These are phyloP conservation scores for Nitzschia sp. DNA, from an alignment of 108 stramenopile genomes.

Conservation along the genomic window DNA sequence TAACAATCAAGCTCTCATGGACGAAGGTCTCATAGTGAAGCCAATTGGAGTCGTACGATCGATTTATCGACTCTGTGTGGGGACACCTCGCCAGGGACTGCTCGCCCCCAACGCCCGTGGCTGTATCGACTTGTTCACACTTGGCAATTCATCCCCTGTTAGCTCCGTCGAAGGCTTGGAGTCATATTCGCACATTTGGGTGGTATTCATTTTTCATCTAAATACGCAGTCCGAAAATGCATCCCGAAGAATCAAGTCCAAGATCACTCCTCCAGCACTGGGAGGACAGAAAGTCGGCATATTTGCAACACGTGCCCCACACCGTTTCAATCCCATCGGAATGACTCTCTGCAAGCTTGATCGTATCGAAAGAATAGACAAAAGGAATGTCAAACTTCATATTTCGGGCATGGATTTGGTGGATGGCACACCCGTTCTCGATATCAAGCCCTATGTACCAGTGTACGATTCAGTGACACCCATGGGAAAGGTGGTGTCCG, in stretches of 20 bases:
- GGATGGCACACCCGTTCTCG: slow-evolving; percentile 92
- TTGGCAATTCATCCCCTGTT: slow-evolving; percentile 39
- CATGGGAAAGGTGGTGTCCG: neutral
- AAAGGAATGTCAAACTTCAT: slow-evolving; percentile 46
- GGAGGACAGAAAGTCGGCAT: slow-evolving; percentile 94
- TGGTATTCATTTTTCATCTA: slow-evolving; percentile 95
- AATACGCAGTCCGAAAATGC: slow-evolving; percentile 77
- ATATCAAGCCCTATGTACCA: slow-evolving; percentile 92
- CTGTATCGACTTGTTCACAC: slow-evolving; percentile 51
- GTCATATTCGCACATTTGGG: slow-evolving; percentile 90
- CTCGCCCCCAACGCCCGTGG: slow-evolving; percentile 79
- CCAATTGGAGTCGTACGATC: slow-evolving; percentile 74
- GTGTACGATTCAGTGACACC: slow-evolving; percentile 74
- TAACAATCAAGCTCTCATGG: neutral
- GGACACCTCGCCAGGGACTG: slow-evolving; percentile 90
- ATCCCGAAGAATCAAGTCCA: slow-evolving; percentile 50
- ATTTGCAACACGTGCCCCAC: slow-evolving; percentile 95
- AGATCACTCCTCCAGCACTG: slow-evolving; percentile 84
- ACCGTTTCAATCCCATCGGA: slow-evolving; percentile 95
- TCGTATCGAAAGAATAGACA: slow-evolving; percentile 35
- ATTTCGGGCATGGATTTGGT: slow-evolving; percentile 90
- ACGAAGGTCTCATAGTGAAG: slow-evolving; percentile 27
- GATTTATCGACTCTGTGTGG: slow-evolving; percentile 84
- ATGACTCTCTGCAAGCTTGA: slow-evolving; percentile 88
- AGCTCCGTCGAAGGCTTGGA: slow-evolving; percentile 62